Evolutionary conservation across 495 filamentous ascomycete genomes (phyloP), one percentile per base, ranked within the genome.

Genomic region (Coniosporium apollinis): DNA sequence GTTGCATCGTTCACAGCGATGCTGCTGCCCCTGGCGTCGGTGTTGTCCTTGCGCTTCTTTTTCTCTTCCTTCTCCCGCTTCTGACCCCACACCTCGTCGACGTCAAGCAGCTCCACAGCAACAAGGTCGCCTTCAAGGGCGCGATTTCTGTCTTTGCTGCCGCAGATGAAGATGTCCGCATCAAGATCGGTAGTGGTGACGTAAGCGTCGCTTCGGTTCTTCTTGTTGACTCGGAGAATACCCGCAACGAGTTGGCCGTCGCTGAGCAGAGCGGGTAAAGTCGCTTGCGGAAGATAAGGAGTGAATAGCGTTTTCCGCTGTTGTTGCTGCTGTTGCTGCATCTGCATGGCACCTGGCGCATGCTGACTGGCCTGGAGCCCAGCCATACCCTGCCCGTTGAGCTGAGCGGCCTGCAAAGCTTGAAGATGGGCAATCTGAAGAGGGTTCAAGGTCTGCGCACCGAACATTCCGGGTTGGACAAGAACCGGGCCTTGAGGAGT

Each of bases 1-100:
- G 53, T 74, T 66, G 56, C 56, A 51, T 74, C 74, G 28, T 79
- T 74, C 47, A 74, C 79, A 20, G 64, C 78, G 39, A 76, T 76
- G 42, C 65, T 65, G 28, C 74, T 70, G 22, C 73, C 74, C 37
- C 89, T 74, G 30, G 83, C 82, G 49, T 94, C 89, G 16, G 84
- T 91, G 39, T 92, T 89, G 49, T 97, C 89, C 65, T 97, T 97
- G 54, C 89, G 80, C 64, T 96, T 96, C 74, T 97, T 97, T 66
- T 97, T 97, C 49, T 97, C 89, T 55, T 97, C 89, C 52, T 97
- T 97, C 54, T 97, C 89, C 16, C 82, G 80, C 65, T 97, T 97
- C 60, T 97, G 89, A 11, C 77, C 72, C 89, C 89, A 97, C 7
- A 97, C 89, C 50, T 97, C 89, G 54, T 96, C 89, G 2, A 97